Percentiles rank a stretch among this genome's conserved stretches.
These are phyloP conservation scores for Mycena vitilis DNA, from an alignment of 768 basidiomycete species.

Conservation along the genomic window DNA sequence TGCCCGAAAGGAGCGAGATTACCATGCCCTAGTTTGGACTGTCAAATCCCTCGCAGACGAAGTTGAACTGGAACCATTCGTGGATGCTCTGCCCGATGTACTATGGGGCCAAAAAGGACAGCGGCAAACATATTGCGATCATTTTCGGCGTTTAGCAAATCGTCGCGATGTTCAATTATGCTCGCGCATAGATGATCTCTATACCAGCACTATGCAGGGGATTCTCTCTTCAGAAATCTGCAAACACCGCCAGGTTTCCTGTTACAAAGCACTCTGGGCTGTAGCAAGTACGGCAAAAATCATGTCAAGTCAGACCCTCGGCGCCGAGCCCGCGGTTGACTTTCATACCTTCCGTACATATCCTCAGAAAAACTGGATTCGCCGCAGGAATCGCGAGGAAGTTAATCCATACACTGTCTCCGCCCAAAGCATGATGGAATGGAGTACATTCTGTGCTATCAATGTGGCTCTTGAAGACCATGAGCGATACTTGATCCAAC, in stretches of 20 bases:
- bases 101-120: background rate
- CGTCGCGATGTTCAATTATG: background rate
- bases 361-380: background rate
- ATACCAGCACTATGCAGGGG: background rate
- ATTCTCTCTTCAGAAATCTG: background rate
- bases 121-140: background rate
- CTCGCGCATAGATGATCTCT: background rate
- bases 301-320: background rate
- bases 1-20: background rate
- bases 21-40: background rate
- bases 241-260: background rate
- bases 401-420: background rate
- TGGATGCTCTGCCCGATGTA: background rate
- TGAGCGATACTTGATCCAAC: no score
- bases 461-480: no score
- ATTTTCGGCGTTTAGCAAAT: background rate
- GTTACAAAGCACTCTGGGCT: constrained; percentile 4
- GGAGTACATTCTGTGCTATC: background rate
- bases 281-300: background rate
- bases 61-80: constrained; percentile 4
- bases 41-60: constrained; percentile 3
- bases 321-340: background rate
- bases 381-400: no score
- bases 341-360: background rate
- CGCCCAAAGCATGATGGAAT: background rate